Evolutionary conservation across 169 alveolate genomes (phyloP).

Genomic region (Blepharisma undulans): DNA sequence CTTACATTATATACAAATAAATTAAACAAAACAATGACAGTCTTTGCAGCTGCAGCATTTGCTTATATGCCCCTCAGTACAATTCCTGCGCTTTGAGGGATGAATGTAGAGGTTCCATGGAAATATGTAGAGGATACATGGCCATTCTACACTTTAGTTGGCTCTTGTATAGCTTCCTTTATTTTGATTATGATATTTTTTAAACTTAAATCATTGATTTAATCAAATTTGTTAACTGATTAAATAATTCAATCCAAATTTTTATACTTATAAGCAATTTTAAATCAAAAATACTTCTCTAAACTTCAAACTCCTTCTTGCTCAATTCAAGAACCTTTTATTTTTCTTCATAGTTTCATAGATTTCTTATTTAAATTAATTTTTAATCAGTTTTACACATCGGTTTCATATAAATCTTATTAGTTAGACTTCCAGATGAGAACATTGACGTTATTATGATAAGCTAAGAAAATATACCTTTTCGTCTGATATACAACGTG

Average conservation of each 20-base stretch:
- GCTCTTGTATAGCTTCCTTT: background rate
- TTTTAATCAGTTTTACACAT: background rate
- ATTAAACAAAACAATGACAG: slow-evolving; percentile 28
- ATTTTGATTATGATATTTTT: background rate
- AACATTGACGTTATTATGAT: slow-evolving; percentile 56
- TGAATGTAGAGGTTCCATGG: slow-evolving; percentile 43
- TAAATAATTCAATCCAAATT: background rate
- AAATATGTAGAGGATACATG: background rate
- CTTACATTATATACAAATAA: background rate
- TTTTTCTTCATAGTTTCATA: background rate
- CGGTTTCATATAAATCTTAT: slow-evolving; percentile 1
- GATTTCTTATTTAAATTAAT: too few species aligned
- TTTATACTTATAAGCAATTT: background rate
- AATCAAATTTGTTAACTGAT: background rate
- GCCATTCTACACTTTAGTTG: slow-evolving; percentile 14
- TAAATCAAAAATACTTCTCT: background rate
- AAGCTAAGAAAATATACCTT: slow-evolving; percentile 52
- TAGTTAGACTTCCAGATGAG: slow-evolving; percentile 66
- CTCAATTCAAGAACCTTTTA: background rate
- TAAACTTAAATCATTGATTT: background rate
- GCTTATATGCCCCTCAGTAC: slow-evolving; percentile 39
- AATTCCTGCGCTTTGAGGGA: slow-evolving; percentile 44
- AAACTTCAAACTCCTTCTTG: too few species aligned
- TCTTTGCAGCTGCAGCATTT: slow-evolving; percentile 39
- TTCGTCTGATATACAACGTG: slow-evolving; percentile 69